phyloP scores from a whole-genome alignment of 2,329 filamentous ascomycete genomes.

The Clonostachys rhizophaga region DNA sequence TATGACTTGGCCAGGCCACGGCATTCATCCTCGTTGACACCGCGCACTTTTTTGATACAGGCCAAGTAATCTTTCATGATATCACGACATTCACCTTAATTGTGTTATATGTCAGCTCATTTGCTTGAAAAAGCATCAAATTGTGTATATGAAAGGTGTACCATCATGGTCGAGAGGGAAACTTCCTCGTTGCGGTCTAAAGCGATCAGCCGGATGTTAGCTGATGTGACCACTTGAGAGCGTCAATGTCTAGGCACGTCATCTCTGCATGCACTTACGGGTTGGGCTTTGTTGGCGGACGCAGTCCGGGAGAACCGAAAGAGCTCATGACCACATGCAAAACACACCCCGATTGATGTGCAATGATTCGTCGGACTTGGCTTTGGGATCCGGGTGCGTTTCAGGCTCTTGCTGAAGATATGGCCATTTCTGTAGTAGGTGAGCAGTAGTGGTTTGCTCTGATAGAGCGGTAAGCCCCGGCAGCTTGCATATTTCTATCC shows the following conservation, averaged over 20 bases:
- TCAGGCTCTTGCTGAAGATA: too few relatives aligned
- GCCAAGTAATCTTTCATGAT: conserved; percentile 81
- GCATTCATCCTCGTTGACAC: conserved; percentile 83
- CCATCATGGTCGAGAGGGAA: conserved; percentile 95
- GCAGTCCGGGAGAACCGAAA: conserved; percentile 68
- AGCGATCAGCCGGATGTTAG: too few relatives aligned
- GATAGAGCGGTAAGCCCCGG: too few relatives aligned
- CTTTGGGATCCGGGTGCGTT: too few relatives aligned
- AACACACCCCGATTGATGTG: not conserved
- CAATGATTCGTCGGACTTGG: too few relatives aligned
- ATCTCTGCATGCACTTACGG: conserved; percentile 46
- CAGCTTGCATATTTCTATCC: too few relatives aligned
- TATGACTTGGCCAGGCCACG: conserved; percentile 84
- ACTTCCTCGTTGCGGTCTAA: conserved; percentile 82
- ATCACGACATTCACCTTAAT: conserved; percentile 81
- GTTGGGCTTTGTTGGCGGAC: conserved; percentile 61
- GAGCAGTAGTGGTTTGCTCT: too few relatives aligned
- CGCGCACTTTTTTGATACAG: conserved; percentile 80
- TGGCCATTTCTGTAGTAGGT: too few relatives aligned
- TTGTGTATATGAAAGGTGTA: conserved; percentile 14
- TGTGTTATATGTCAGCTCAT: not conserved
- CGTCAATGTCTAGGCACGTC: not conserved
- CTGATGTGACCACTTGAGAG: not conserved
- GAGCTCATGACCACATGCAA: conserved; percentile 41
- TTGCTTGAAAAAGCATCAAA: conserved; percentile 1